Evolutionary conservation across 2,329 filamentous ascomycete genomes (phyloP), one percentile per base, ranked within the genome.

Genomic region (Fusarium proliferatum): DNA sequence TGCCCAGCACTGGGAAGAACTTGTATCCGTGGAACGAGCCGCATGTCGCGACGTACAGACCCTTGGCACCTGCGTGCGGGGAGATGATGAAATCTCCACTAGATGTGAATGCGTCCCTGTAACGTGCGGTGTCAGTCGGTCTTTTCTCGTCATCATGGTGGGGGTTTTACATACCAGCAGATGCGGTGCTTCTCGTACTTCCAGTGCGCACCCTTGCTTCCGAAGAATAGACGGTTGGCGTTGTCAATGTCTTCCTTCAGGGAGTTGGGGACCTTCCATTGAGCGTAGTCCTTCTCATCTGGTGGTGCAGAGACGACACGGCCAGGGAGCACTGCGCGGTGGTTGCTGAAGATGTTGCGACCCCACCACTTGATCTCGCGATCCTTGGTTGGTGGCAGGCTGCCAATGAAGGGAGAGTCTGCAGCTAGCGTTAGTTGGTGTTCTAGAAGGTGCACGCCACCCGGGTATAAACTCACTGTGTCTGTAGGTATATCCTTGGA

Each of bases 11-110:
- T 0, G 91, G 91, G 64, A 93, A 86, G 80, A 93, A 92, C 80
- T 93, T 92, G 84, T 86, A 92, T 21, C 89, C 88, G 79, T 93
- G 91, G 74, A 92, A 91, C 1, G 90, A 92, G 11, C 91, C 91
- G 17, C 89, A 90, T 0, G 89, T 89, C 0, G 90, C 91, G 4
- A 93, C 76, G 73, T 88, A 92, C 1, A 93, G 81, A 28, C 89
- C 89, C 53, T 78, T 78, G 26, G 77, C 87, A 38, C 82, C 84
- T 0, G 85, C 66, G 72, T 91, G 86, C 1, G 89, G 88, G 9
- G 88, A 88, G 74, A 93, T 88, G 69, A 93, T 86, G 73, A 91
- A 91, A 76, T 92, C 89, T 28, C 85, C 84, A 76, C 84, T 89
- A 5, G 88, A 86, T 0, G 89, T 91, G 74, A 92, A 88, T 15